phyloP scores from a whole-genome alignment of 192 early-diverging fungal genomes.

The Coemansia sp. region DNA sequence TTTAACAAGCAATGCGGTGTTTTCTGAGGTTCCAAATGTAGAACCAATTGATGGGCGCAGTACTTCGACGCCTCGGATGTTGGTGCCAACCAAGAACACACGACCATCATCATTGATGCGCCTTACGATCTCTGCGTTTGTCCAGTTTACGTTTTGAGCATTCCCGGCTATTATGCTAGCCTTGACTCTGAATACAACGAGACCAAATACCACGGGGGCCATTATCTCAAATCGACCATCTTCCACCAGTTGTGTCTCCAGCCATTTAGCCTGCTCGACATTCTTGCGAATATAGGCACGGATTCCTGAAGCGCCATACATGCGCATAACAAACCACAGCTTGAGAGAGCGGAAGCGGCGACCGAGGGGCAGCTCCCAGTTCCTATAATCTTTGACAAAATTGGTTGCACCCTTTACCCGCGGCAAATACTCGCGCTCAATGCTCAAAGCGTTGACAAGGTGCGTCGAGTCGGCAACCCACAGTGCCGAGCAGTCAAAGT shows the following conservation, averaged over 20 bases:
- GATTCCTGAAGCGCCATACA: conserved; percentile 57
- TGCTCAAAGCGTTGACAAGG: conserved; percentile 55
- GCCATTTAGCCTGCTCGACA: conserved; percentile 39
- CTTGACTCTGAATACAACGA: conserved; percentile 55
- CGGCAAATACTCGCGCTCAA: conserved; percentile 57
- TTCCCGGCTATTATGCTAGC: conserved; percentile 14
- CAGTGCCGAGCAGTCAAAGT: conserved; percentile 66
- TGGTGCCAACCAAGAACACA: conserved; percentile 44
- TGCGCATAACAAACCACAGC: conserved; percentile 65
- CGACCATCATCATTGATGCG: conserved; percentile 41
- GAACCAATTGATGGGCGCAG: conserved; percentile 42
- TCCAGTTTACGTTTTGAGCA: conserved; percentile 12
- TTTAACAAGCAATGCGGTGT: conserved; percentile 17
- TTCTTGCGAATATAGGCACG: conserved; percentile 52
- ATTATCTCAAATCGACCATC: conserved; percentile 56
- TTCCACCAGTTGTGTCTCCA: conserved; percentile 33
- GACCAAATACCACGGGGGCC: conserved; percentile 41
- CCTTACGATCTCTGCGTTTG: conserved; percentile 28
- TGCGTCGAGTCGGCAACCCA: conserved; percentile 56
- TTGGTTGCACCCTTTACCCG: conserved; percentile 29
- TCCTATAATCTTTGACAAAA: conserved; percentile 55
- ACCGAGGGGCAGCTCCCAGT: conserved; percentile 63
- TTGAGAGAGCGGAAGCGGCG: conserved; percentile 65
- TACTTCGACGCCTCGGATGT: conserved; percentile 31
- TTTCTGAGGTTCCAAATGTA: conserved; percentile 18